Percentiles rank a stretch among this genome's conserved stretches.
phyloP scores from a whole-genome alignment of 352 stramenopile species.

The Globisporangium irregulare region DNA sequence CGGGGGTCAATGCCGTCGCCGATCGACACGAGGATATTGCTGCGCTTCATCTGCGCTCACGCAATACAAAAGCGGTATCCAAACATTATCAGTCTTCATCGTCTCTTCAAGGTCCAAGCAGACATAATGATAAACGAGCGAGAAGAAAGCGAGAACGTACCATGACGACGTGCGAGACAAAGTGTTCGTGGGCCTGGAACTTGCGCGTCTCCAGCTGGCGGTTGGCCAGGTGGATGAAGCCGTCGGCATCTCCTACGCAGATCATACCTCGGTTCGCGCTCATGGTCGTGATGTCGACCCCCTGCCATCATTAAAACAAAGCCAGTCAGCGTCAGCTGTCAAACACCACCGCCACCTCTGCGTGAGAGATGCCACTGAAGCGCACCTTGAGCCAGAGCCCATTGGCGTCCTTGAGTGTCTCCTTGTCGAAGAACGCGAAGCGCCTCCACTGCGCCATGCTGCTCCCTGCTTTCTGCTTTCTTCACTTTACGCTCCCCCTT shows the following conservation, averaged over 20 bases:
- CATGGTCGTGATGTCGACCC: slow-evolving; percentile 84
- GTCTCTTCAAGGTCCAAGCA: neutral
- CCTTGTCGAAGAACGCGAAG: slow-evolving; percentile 89
- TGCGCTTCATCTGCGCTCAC: slow-evolving; percentile 75
- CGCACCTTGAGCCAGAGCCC: slow-evolving; percentile 83
- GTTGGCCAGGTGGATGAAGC: slow-evolving; percentile 83
- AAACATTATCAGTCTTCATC: neutral
- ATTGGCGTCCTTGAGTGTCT: slow-evolving; percentile 80
- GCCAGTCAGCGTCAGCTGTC: neutral
- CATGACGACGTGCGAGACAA: slow-evolving; percentile 88
- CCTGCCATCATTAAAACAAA: slow-evolving; percentile 29
- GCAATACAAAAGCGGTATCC: neutral
- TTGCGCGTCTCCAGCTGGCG: slow-evolving; percentile 77
- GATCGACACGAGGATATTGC: slow-evolving; percentile 84
- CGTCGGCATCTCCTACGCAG: slow-evolving; percentile 79
- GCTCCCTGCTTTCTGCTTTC: slow-evolving; percentile 5
- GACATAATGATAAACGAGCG: neutral
- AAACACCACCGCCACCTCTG: neutral
- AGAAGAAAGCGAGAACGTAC: slow-evolving; percentile 27
- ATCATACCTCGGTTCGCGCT: slow-evolving; percentile 85
- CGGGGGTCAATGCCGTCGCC: slow-evolving; percentile 83
- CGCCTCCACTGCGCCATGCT: slow-evolving; percentile 85
- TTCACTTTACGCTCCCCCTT: slow-evolving; percentile 6
- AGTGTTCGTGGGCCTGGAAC: slow-evolving; percentile 83
- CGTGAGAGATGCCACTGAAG: neutral